Evolutionary conservation across 371 early-diverging fungal species (phyloP).

Genomic region (Mortierella sp.): DNA sequence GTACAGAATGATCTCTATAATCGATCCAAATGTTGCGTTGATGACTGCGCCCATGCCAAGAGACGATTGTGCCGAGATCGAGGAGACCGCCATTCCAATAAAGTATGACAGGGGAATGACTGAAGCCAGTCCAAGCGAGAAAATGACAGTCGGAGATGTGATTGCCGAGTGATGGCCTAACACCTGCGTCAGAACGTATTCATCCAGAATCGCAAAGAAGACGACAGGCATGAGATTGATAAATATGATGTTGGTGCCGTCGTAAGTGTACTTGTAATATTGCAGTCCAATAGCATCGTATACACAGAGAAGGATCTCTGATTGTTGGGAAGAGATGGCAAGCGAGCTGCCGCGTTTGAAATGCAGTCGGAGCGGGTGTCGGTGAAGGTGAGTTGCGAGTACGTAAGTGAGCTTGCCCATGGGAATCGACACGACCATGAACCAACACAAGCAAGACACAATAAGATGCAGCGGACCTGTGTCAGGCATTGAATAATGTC

Average conservation of each 20-base stretch:
- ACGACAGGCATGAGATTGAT: constrained; percentile 89
- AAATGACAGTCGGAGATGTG: constrained; percentile 71
- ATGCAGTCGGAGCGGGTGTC: constrained; percentile 81
- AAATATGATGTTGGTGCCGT: constrained; percentile 95
- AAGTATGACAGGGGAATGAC: constrained; percentile 94
- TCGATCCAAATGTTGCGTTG: constrained; percentile 96
- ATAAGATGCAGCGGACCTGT: constrained; percentile 80
- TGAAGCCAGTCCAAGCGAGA: constrained; percentile 78
- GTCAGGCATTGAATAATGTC: background rate
- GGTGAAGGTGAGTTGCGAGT: constrained; percentile 75
- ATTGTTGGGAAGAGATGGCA: constrained; percentile 50
- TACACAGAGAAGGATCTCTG: constrained; percentile 75
- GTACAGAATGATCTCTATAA: constrained; percentile 94
- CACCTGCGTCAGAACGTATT: constrained; percentile 70
- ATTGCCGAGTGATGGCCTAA: constrained; percentile 62
- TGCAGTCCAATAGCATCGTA: constrained; percentile 80
- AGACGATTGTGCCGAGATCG: constrained; percentile 92
- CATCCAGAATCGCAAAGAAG: constrained; percentile 81
- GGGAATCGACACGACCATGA: constrained; percentile 87
- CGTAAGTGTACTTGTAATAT: constrained; percentile 93
- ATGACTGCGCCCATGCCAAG: constrained; percentile 93
- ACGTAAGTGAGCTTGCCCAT: constrained; percentile 91
- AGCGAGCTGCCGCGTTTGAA: constrained; percentile 69
- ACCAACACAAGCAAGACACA: constrained; percentile 82
- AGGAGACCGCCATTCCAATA: constrained; percentile 95